Base-by-base conservation (phyloP, 2,329 filamentous ascomycete genomes). In the Ophiostoma ulmi region DNA sequence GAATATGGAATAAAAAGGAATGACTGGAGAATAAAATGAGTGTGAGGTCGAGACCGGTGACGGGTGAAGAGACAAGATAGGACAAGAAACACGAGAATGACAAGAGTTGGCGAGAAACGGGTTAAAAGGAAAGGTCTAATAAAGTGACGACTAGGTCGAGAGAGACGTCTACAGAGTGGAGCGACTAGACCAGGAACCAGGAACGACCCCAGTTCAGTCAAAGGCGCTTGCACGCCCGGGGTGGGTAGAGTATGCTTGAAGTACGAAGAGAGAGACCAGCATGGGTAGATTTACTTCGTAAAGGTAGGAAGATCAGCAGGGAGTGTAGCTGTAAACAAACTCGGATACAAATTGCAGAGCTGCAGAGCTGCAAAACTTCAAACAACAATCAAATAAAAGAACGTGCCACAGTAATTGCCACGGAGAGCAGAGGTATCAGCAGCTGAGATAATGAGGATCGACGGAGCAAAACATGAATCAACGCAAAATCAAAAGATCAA, bases 71-170 rank as follows among this genome's bases (percentile, higher is more conserved):
- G 31, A 64, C 13, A 67, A 22, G 44, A 67, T 41, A 20, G 44
- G 61, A 36, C 31, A 63, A 63, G 52, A 58, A 17, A 26, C 8
- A 58, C 52, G 31, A 58, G 52, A 58, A 58, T 26, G 52, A 58
- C 52, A 58, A 58, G 52, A 58, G 52, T 58, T 58, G 52, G 52
- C 61, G 61, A 67, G 38, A 67, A 44, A 38, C 35, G 64, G 64
- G 64, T 67, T 67, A 67, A 67, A 67, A 67, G 10, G n/a, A 67
- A 41, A 64, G 35, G 22, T 8, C 61, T 44, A 17, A 6, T 39
- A 39, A 48, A n/a, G n/a, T 20, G 44, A 48, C 20, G 44, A 48
- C 31, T 3, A 3, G 3, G 31, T 3, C 26, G 2, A 4, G 31
- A 31, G 31, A 31, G 31, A 31, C 38, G 44, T 48, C 44, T 17